Percentiles rank a stretch among this genome's conserved stretches.
Conservation (phyloP, 164 flowering plant species). For the Tetracentron sinense region DNA sequence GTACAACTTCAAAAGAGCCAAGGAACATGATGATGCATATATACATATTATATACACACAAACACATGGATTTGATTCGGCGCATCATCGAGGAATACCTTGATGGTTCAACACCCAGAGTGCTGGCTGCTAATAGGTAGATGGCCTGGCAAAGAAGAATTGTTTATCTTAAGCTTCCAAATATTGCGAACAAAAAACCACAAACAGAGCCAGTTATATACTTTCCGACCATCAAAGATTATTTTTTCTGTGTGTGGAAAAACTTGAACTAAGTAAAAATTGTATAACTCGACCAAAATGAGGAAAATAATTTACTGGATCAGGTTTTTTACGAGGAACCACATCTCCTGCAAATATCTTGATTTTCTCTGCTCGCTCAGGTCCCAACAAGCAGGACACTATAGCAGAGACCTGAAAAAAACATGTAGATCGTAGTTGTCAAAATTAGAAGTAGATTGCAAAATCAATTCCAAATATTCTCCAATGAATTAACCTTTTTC, state of each 20-base stretch:
- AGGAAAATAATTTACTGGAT: constrained; percentile 54
- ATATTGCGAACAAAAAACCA: not conserved
- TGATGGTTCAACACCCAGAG: constrained; percentile 82
- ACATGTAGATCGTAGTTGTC: constrained; percentile 11
- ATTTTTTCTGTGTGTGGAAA: not conserved
- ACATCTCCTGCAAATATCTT: constrained; percentile 93
- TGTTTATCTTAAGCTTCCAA: constrained; percentile 1
- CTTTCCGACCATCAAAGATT: not conserved
- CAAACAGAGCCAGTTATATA: not conserved
- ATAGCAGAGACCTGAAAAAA: constrained; percentile 83
- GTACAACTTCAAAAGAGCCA: no score
- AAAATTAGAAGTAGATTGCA: not conserved
- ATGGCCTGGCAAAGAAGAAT: constrained; percentile 62
- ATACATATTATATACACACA: no score
- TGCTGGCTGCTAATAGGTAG: constrained; percentile 72
- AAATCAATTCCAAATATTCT: not conserved
- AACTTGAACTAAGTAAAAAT: not conserved
- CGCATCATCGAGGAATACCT: constrained; percentile 43
- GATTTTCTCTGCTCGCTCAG: constrained; percentile 77
- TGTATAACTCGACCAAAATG: not conserved
- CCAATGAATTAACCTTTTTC: not conserved
- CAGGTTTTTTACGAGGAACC: constrained; percentile 92
- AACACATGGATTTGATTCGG: no score
- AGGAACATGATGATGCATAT: no score
- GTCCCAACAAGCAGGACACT: constrained; percentile 86